Evolutionary conservation across 2,329 filamentous ascomycete genomes (phyloP), one percentile per base, ranked within the genome.

Genomic region (Microdochium bolleyi): DNA sequence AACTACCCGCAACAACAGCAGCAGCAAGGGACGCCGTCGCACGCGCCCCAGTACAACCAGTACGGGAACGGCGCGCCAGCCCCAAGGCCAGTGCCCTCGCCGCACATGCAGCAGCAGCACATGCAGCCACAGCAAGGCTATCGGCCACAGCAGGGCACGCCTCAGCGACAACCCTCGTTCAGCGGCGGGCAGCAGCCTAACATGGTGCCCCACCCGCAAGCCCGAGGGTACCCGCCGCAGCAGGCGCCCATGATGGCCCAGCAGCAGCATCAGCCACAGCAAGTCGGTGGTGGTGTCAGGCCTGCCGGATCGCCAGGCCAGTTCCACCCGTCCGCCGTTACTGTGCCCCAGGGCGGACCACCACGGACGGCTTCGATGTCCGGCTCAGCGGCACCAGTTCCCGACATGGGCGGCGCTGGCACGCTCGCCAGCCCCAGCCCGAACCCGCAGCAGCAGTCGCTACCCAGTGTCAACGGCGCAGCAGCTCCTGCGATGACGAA

Each of bases 11-110:
- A n/a, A n/a, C n/a, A 60, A 27, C 24, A 57, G 16, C 65, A 62
- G 38, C 63, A 61, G 32, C 59, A 58, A 22, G 56, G 53, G 10
- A 59, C 65, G n/a, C 60, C 63, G 14, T 53, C 64, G 3, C 65
- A 67, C 49, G 51, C 56, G 5, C 5, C 27, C 13, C 57, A 60
- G 9, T 67, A 64, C 51, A 55, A 41, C 24, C 61, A 62, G 25
- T 67, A 66, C 55, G 51, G 61, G 2, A 67, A 67, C 53, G 65
- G 65, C 32, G 53, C 58, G 9, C 53, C 61, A 51, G 64, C 64
- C 48, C 61, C 58, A 49, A 59, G 41, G n/a, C 14, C 61, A 51
- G 64, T 61, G 10, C 60, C 62, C 14, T 66, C 65, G 25, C 65
- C 64, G 4, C 65, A 67, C 48, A 49, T 64, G 51, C 60, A 62